These are phyloP conservation scores for Trypanosoma cruzi DNA, from an alignment of 208 protist species.

Conservation along the genomic window DNA sequence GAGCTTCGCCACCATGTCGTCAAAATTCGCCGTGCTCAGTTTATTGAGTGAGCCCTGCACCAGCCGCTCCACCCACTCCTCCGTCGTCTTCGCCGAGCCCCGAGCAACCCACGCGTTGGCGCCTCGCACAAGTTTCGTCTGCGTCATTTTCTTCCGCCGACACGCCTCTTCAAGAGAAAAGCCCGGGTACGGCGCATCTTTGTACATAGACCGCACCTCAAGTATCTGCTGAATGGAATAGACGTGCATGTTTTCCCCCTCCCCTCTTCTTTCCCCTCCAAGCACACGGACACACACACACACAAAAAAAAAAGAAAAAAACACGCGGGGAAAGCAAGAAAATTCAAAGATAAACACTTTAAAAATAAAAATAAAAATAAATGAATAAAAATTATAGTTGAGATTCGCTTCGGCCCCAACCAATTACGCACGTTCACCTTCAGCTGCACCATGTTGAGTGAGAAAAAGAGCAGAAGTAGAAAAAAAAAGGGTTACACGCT, in stretches of 20 bases:
- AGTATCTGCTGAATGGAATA: slow-evolving; percentile 84
- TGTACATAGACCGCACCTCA: slow-evolving; percentile 71
- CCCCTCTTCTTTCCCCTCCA: background rate
- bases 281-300: background rate
- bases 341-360: background rate
- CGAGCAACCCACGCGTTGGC: slow-evolving; percentile 80
- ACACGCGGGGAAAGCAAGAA: background rate
- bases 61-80: slow-evolving; percentile 82
- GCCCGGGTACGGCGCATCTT: slow-evolving; percentile 77
- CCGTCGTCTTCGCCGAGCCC: slow-evolving; percentile 65
- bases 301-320: background rate
- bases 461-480: background rate
- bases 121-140: slow-evolving; percentile 81
- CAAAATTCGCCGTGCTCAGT: slow-evolving; percentile 72
- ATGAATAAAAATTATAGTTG: too few relatives aligned
- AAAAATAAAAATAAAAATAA: background rate
- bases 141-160: slow-evolving; percentile 48
- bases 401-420: too few relatives aligned
- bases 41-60: slow-evolving; percentile 88
- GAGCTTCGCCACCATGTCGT: slow-evolving; percentile 61
- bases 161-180: slow-evolving; percentile 88
- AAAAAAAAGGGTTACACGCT: background rate
- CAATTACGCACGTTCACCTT: background rate
- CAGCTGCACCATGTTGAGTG: background rate
- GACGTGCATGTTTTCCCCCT: slow-evolving; percentile 22